phyloP scores from a whole-genome alignment of 2,329 filamentous ascomycete species.

The Fusarium sp. region DNA sequence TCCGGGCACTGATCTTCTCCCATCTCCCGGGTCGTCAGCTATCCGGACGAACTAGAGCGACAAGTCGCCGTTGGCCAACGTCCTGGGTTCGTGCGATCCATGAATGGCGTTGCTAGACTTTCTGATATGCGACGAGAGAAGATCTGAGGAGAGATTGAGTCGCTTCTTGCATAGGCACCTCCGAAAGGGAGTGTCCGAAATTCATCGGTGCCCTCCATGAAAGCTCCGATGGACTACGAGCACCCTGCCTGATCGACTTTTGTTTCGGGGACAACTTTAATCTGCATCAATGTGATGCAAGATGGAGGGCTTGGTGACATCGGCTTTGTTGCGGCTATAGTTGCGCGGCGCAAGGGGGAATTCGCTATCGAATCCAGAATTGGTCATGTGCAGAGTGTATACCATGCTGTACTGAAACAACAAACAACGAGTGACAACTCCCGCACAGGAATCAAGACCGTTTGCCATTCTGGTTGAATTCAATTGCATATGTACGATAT shows the following conservation, averaged over 20 bases:
- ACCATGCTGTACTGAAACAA: slow-evolving; percentile 6
- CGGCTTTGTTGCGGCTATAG: slow-evolving; percentile 15
- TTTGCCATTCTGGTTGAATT: slow-evolving; percentile 1
- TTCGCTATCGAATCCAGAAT: slow-evolving; percentile 7
- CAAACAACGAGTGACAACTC: background rate
- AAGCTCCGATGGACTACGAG: background rate
- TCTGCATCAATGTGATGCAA: slow-evolving; percentile 37
- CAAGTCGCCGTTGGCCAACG: slow-evolving; percentile 6
- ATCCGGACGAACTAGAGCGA: slow-evolving; percentile 30
- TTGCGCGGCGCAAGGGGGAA: slow-evolving; percentile 38
- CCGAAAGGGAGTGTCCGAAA: slow-evolving; percentile 42
- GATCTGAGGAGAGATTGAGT: slow-evolving; percentile 4
- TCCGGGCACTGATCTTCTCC: slow-evolving; percentile 10
- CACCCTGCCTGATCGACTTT: slow-evolving; percentile 1
- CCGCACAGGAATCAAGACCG: background rate
- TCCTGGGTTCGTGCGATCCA: slow-evolving; percentile 19
- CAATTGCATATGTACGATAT: slow-evolving; percentile 15
- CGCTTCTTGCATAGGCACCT: background rate
- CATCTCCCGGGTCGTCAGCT: slow-evolving; percentile 16
- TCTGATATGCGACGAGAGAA: slow-evolving; percentile 41
- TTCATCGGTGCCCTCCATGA: slow-evolving; percentile 27
- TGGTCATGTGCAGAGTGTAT: slow-evolving; percentile 14
- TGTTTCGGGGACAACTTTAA: slow-evolving; percentile 14
- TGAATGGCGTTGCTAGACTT: slow-evolving; percentile 25
- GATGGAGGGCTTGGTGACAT: slow-evolving; percentile 27